Conservation (phyloP, 768 basidiomycete species). For the Panaeolus cyanescens region DNA sequence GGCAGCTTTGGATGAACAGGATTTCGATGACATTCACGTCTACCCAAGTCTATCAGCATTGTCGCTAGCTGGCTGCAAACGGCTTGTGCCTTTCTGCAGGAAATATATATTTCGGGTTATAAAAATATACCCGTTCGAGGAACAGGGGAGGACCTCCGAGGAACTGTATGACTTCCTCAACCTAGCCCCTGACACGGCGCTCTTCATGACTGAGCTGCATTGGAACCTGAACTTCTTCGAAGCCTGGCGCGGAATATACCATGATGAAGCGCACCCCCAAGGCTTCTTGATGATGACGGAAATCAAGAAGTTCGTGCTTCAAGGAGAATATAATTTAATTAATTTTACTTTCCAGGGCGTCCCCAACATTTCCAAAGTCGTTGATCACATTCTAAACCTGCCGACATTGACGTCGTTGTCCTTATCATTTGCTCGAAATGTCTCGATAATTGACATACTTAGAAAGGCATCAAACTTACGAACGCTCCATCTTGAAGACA, state of each 20-base stretch:
- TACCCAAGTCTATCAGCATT: neutral
- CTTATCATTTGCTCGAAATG: neutral
- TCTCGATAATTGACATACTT: neutral
- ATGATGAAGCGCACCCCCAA: neutral
- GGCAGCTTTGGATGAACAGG: neutral
- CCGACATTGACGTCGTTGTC: neutral
- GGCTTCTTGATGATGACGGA: neutral
- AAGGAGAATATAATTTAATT: neutral
- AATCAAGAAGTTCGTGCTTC: neutral
- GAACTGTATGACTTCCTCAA: neutral
- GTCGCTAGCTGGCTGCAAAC: neutral
- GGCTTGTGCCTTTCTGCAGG: neutral
- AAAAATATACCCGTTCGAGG: neutral
- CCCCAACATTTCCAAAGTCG: neutral
- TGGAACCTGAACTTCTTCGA: conserved; percentile 1
- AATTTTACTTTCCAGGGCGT: neutral
- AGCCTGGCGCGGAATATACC: neutral
- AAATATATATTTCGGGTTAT: neutral
- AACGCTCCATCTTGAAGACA: neutral
- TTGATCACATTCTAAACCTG: neutral
- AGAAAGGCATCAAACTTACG: neutral
- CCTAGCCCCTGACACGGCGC: neutral
- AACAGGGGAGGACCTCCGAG: neutral
- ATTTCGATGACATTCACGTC: neutral
- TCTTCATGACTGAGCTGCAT: neutral